A percentile compares a stretch with the other conserved stretches of the same genome.
phyloP scores from a whole-genome alignment of 2,329 filamentous ascomycete species.

The Taxawa tesnikishii region DNA sequence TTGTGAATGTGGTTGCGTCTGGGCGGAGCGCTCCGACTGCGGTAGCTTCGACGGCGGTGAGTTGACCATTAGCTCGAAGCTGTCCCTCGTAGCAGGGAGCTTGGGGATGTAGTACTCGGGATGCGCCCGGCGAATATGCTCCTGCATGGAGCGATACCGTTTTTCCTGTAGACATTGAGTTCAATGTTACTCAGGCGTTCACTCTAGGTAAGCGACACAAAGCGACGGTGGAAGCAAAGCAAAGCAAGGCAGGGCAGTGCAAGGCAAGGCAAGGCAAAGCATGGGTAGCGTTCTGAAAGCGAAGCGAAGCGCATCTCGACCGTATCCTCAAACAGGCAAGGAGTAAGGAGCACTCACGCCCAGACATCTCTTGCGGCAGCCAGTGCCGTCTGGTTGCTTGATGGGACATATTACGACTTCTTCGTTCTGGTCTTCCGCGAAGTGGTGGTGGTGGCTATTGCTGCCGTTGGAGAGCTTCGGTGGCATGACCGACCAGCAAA shows the following conservation, averaged over 20 bases:
- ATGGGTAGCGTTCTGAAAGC: too few species aligned
- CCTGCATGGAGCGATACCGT: slow-evolving; percentile 96
- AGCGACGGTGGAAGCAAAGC: slow-evolving; percentile 1
- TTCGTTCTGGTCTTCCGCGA: not conserved
- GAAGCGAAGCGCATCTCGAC: too few species aligned
- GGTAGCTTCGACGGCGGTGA: slow-evolving; percentile 79
- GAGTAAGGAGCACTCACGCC: slow-evolving; percentile 76
- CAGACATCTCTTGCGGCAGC: slow-evolving; percentile 93
- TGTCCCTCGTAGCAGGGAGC: slow-evolving; percentile 94
- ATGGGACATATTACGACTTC: slow-evolving; percentile 81
- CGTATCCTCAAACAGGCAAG: too few species aligned
- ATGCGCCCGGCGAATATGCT: slow-evolving; percentile 95
- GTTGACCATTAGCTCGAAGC: slow-evolving; percentile 92
- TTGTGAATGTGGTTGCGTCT: too few species aligned
- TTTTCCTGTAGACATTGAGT: slow-evolving; percentile 55
- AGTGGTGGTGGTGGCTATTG: too few species aligned
- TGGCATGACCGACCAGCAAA: not conserved
- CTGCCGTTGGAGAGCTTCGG: not conserved
- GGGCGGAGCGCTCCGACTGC: slow-evolving; percentile 52
- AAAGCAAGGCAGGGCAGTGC: slow-evolving; percentile 4
- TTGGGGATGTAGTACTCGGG: slow-evolving; percentile 96
- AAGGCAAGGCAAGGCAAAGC: slow-evolving; percentile 3
- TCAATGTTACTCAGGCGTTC: slow-evolving; percentile 19
- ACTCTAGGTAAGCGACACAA: slow-evolving; percentile 2
- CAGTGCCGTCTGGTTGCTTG: slow-evolving; percentile 89